These are phyloP conservation scores for Hypoxylon sp. DNA, from an alignment of 2,329 filamentous ascomycete genomes.

Conservation along the genomic window DNA sequence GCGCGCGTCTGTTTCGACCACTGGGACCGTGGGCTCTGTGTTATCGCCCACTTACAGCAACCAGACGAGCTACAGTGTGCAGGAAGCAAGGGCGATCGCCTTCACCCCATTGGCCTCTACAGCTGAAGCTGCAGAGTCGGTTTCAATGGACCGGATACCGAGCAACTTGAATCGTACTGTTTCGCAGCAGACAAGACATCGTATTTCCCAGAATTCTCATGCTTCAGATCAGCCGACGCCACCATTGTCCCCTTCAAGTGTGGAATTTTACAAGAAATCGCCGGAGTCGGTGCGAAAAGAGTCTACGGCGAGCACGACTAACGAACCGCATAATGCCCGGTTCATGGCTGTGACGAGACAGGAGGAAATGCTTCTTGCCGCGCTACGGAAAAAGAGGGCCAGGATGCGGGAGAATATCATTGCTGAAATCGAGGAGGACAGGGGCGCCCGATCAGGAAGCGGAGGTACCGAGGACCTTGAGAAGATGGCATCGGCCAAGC, in stretches of 20 bases:
- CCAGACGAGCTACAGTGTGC: constrained; percentile 53
- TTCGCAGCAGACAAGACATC: constrained; percentile 37
- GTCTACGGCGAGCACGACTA: constrained; percentile 41
- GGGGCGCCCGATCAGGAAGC: constrained; percentile 34
- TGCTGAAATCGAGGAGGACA: constrained; percentile 60
- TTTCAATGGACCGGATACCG: constrained; percentile 37
- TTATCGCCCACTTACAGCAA: constrained; percentile 53
- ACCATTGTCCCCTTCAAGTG: constrained; percentile 66
- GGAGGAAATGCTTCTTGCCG: constrained; percentile 71
- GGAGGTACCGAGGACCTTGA: constrained; percentile 27
- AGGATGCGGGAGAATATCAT: constrained; percentile 66
- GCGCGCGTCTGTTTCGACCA: constrained; percentile 57
- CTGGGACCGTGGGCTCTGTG: constrained; percentile 56
- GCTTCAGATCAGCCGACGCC: constrained; percentile 63
- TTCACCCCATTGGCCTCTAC: constrained; percentile 55
- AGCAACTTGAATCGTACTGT: constrained; percentile 38
- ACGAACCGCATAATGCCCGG: constrained; percentile 57
- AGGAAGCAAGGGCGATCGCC: constrained; percentile 60
- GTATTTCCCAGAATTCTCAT: constrained; percentile 46
- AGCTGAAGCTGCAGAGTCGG: constrained; percentile 46
- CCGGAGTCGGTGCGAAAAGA: constrained; percentile 56
- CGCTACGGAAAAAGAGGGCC: constrained; percentile 69
- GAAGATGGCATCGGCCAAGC: constrained; percentile 22
- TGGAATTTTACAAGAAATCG: constrained; percentile 64
- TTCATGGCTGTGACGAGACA: constrained; percentile 72